Conservation (phyloP, 2,329 filamentous ascomycete genomes). For the Colletotrichum tanaceti region DNA sequence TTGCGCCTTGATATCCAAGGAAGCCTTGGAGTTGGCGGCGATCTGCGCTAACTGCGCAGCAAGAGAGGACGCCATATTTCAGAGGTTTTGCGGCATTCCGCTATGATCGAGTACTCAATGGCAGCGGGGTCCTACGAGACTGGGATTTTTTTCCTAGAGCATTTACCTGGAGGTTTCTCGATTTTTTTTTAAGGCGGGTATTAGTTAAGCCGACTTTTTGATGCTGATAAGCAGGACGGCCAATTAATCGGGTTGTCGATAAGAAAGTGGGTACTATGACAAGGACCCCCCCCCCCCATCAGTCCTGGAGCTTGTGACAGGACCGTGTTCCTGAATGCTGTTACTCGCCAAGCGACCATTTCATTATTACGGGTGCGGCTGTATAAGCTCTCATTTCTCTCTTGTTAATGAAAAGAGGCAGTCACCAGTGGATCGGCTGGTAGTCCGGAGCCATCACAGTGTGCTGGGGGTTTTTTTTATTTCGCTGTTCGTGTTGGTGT, state of each 20-base stretch:
- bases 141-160: conserved; percentile 18
- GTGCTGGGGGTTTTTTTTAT: neutral
- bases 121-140: conserved; percentile 31
- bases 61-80: conserved; percentile 82
- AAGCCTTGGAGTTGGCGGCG: conserved; percentile 87
- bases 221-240: conserved; percentile 42
- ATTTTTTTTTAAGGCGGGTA: conserved; percentile 46
- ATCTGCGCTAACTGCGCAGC: conserved; percentile 95
- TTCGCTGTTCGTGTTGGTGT: neutral
- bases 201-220: conserved; percentile 42
- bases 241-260: conserved; percentile 39
- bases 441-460: neutral
- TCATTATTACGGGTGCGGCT: no score
- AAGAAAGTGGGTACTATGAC: conserved; percentile 9
- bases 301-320: neutral
- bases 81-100: conserved; percentile 40
- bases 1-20: conserved; percentile 92
- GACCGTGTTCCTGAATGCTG: no score
- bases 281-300: conserved; percentile 20
- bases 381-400: neutral
- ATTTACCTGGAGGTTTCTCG: conserved; percentile 42
- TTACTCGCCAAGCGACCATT: neutral
- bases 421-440: no score
- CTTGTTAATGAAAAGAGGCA: neutral
- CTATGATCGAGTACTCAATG: conserved; percentile 39